Percentiles rank a stretch among this genome's conserved stretches.
Evolutionary conservation across 805 yeast species (phyloP).

Genomic region (Saccharomycopsis olivae): DNA sequence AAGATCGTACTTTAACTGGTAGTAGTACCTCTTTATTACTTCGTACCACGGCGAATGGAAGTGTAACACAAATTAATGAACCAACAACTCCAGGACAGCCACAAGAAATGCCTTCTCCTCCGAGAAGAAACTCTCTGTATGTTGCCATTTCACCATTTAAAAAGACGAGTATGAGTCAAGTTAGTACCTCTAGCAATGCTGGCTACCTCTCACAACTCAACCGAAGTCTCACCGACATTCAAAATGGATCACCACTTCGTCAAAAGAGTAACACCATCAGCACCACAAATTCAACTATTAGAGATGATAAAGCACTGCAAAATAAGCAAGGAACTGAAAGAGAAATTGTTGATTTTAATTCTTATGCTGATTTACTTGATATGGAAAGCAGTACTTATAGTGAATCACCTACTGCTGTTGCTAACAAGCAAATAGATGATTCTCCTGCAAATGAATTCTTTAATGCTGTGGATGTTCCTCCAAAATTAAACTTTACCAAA

Average conservation of each 20-base stretch:
- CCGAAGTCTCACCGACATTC: too few species aligned
- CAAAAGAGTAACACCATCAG: too few species aligned
- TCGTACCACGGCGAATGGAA: neutral
- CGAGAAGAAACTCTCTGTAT: too few species aligned
- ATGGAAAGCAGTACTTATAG: constrained; percentile 1
- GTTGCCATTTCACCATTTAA: neutral
- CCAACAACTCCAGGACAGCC: neutral
- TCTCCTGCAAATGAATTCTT: too few species aligned
- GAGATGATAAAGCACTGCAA: too few species aligned
- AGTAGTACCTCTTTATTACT: constrained; percentile 1
- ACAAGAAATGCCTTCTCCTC: neutral
- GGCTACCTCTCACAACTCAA: too few species aligned
- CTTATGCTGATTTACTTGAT: constrained; percentile 11
- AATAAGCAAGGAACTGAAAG: neutral
- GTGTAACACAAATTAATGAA: neutral
- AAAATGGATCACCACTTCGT: too few species aligned
- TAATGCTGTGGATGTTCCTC: too few species aligned
- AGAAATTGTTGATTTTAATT: constrained; percentile 5
- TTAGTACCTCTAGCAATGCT: too few species aligned
- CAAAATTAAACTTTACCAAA: too few species aligned
- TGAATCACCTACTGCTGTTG: too few species aligned
- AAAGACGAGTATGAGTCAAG: neutral
- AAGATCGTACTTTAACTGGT: neutral
- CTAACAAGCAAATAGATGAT: too few species aligned
- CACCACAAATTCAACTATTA: neutral